Percentiles rank a stretch among this genome's conserved stretches.
Evolutionary conservation across 805 yeast genomes (phyloP).

Genomic region (Saccharomycopsis babjevae): DNA sequence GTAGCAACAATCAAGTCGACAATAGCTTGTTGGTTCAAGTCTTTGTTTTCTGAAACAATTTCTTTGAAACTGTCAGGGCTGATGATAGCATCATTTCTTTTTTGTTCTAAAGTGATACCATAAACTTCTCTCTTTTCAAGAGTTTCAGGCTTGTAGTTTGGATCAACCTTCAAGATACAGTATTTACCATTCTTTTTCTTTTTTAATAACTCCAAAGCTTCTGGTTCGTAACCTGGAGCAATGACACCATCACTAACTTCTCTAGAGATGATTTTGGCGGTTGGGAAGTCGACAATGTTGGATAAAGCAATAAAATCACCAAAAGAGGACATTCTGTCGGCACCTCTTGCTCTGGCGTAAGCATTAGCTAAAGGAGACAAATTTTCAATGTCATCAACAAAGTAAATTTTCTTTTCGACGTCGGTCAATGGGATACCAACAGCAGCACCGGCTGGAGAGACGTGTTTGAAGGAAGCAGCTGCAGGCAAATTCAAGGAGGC

Average conservation of each 20-base stretch:
- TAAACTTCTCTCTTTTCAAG: conserved; percentile 90
- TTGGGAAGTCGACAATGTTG: conserved; percentile 90
- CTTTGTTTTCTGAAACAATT: conserved; percentile 79
- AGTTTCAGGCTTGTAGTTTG: conserved; percentile 74
- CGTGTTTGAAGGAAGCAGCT: conserved; percentile 98
- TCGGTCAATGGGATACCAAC: conserved; percentile 91
- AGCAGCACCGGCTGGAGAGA: conserved; percentile 98
- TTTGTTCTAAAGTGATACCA: conserved; percentile 92
- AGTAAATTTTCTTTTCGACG: conserved; percentile 87
- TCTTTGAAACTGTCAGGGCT: conserved; percentile 85
- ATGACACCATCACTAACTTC: conserved; percentile 98
- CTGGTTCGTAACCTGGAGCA: conserved; percentile 94
- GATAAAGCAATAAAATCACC: conserved; percentile 98
- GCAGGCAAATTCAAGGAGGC: conserved; percentile 94
- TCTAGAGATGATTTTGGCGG: conserved; percentile 93
- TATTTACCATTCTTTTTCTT: conserved; percentile 97
- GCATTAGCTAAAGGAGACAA: conserved; percentile 95
- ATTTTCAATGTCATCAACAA: conserved; percentile 89
- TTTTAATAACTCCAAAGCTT: conserved; percentile 78
- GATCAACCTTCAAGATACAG: conserved; percentile 93
- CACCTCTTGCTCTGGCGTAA: conserved; percentile 99
- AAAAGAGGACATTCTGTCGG: conserved; percentile 98
- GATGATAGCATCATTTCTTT: conserved; percentile 95
- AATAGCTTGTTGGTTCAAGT: conserved; percentile 81
- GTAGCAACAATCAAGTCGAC: conserved; percentile 96